phyloP scores from a whole-genome alignment of 257 asterid genomes.

The Jaltomata sinuosa region DNA sequence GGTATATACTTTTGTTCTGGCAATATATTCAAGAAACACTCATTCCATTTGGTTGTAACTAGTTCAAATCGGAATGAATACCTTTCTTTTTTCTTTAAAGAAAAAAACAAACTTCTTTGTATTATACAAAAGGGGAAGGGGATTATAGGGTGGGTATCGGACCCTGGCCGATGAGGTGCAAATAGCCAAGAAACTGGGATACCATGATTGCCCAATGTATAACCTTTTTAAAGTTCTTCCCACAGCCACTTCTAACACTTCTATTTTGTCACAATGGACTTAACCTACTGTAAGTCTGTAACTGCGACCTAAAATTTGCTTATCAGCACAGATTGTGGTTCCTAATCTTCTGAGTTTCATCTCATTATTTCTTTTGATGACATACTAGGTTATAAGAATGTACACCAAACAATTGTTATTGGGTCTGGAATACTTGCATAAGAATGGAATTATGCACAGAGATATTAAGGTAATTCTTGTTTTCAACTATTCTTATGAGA shows the following conservation, averaged over 20 bases:
- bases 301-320: background rate
- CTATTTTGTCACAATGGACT: background rate
- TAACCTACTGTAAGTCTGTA: slow-evolving; percentile 3
- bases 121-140: background rate
- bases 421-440: slow-evolving; percentile 93
- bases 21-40: background rate
- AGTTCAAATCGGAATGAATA: background rate
- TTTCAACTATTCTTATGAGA: background rate
- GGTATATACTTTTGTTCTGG: background rate
- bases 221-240: background rate
- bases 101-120: background rate
- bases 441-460: slow-evolving; percentile 94
- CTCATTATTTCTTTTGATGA: slow-evolving; percentile 3
- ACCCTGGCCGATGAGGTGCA: background rate
- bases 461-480: slow-evolving; percentile 70
- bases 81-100: background rate
- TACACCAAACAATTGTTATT: slow-evolving; percentile 83
- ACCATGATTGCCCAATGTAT: background rate
- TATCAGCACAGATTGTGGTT: background rate
- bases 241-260: background rate
- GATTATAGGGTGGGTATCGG: background rate
- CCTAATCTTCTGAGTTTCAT: background rate
- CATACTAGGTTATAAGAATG: slow-evolving; percentile 85
- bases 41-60: background rate
- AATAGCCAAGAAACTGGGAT: background rate